phyloP scores from a whole-genome alignment of 805 yeast species.

The Myxozyma mucilagina region DNA sequence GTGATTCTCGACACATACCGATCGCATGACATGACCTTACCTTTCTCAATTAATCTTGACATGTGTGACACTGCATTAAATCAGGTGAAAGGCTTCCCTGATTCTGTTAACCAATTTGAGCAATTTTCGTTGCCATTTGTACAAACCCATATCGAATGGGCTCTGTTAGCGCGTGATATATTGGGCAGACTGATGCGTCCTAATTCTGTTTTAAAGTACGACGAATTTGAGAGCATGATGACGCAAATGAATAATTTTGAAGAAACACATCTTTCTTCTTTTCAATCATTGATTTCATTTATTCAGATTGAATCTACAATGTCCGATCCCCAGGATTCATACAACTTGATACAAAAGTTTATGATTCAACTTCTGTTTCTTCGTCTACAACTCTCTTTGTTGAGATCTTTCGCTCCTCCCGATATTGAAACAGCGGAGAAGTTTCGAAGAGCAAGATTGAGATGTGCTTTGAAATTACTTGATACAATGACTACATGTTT shows the following conservation, averaged over 20 bases:
- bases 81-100: neutral
- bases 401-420: conserved; percentile 19
- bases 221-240: conserved; percentile 8
- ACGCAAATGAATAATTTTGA: conserved; percentile 16
- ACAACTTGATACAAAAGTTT: conserved; percentile 23
- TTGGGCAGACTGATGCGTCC: conserved; percentile 14
- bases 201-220: neutral
- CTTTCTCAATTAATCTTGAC: conserved; percentile 24
- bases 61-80: conserved; percentile 20
- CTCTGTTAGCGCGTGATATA: conserved; percentile 17
- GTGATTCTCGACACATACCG: conserved; percentile 33
- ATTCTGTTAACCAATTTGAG: conserved; percentile 3
- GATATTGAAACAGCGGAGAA: conserved; percentile 7
- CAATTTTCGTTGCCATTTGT: conserved; percentile 17
- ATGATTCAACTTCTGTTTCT: conserved; percentile 18
- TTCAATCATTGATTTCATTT: conserved; percentile 22
- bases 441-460: conserved; percentile 11
- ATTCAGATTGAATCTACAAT: conserved; percentile 19
- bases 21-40: conserved; percentile 30
- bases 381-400: conserved; percentile 20
- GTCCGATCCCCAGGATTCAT: conserved; percentile 24
- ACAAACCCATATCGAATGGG: conserved; percentile 23
- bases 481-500: conserved; percentile 26
- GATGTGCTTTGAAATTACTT: conserved; percentile 20
- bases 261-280: conserved; percentile 23